Evolutionary conservation across 2,329 filamentous ascomycete genomes (phyloP), one percentile per base, ranked within the genome.

Genomic region (Ambrosiella beaveri): DNA sequence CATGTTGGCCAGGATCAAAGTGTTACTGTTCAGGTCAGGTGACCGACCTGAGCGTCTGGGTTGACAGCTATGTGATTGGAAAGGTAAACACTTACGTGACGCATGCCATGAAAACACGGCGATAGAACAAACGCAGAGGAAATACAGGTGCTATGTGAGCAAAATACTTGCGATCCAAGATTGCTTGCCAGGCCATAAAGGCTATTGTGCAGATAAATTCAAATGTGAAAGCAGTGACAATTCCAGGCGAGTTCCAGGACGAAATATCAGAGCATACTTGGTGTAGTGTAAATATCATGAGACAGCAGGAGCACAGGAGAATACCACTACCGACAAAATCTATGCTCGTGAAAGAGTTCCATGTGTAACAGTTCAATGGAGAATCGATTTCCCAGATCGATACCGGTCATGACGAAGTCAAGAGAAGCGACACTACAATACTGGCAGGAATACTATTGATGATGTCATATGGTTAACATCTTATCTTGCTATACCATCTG

Each of bases 281-380:
- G 61, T 82, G 76, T 17, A 82, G 65, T 1, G 75, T 74, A 61
- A 77, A 78, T 0, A 82, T 73, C 1, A 82, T 65, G 5, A 80
- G 69, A 1, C 77, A 71, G 1, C 76, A 79, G 44, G 75, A 76
- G 3, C 68, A 67, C 2, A 81, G 67, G 7, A 82, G 70, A 0
- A 77, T 68, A 1, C 72, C 63, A 56, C 74, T 74, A 13, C 78
- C 78, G 5, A 77, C 47, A 50, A 78, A 74, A 64, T 81, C 78
- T 54, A 80, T 74, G 44, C 69, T 73, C 37, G 66, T 67, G 50
- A 79, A 70, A 0, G 74, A 71, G 3, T 66, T 66, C 67, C 69
- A 70, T 1, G 71, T 73, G 47, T 62, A 61, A 27, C 57, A 47
- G 15, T 39, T 54, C 1, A 56, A 39, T 6, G 54, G 45, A 11